Conservation (phyloP, 2,329 filamentous ascomycete genomes). For the Ascochyta fabae region DNA sequence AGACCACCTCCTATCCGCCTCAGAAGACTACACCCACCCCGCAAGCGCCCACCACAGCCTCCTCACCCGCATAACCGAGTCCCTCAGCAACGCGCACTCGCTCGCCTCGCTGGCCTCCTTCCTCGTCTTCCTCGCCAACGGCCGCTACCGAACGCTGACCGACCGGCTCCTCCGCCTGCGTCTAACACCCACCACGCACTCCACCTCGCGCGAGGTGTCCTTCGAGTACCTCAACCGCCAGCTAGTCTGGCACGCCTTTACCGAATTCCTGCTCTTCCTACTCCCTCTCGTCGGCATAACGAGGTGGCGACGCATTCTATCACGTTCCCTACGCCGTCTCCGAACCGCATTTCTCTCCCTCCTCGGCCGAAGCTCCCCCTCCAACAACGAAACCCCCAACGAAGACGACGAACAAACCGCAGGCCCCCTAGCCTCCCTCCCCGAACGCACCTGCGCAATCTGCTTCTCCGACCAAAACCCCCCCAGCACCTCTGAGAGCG, state of each 20-base stretch:
- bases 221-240: slow-evolving; percentile 98
- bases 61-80: slow-evolving; percentile 73
- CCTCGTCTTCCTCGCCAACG: slow-evolving; percentile 87
- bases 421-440: slow-evolving; percentile 83
- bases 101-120: slow-evolving; percentile 84
- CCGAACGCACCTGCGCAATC: slow-evolving; percentile 93
- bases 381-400: slow-evolving; percentile 51
- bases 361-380: slow-evolving; percentile 51
- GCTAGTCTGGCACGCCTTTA: slow-evolving; percentile 99
- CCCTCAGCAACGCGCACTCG: slow-evolving; percentile 76
- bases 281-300: slow-evolving; percentile 95
- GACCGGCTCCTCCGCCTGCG: slow-evolving; percentile 85
- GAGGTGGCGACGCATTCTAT: slow-evolving; percentile 90
- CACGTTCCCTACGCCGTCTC: slow-evolving; percentile 82
- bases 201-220: slow-evolving; percentile 88
- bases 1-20: slow-evolving; percentile 77
- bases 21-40: slow-evolving; percentile 71
- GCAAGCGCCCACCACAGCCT: slow-evolving; percentile 58
- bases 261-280: slow-evolving; percentile 95
- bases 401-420: slow-evolving; percentile 55
- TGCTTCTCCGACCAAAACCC: slow-evolving; percentile 95
- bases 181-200: slow-evolving; percentile 80
- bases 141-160: slow-evolving; percentile 86
- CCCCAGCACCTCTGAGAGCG: slow-evolving; percentile 61
- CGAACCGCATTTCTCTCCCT: slow-evolving; percentile 62